phyloP scores from a whole-genome alignment of 2,329 filamentous ascomycete genomes.

The Torrubiellomyces zombiae region DNA sequence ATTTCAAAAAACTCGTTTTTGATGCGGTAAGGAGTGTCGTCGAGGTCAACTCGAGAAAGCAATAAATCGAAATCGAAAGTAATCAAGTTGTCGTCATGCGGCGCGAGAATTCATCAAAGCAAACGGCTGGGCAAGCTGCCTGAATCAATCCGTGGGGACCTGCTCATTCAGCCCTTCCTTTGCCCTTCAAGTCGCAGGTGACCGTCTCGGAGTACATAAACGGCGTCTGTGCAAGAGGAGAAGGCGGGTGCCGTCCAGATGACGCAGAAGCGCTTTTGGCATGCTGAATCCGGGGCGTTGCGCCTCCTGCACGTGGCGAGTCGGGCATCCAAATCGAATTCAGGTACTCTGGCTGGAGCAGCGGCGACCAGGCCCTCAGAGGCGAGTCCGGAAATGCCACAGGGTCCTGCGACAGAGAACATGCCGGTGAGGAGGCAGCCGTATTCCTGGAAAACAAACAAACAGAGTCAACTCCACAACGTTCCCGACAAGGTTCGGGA shows the following conservation, averaged over 20 bases:
- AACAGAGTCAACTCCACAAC: slow-evolving; percentile 36
- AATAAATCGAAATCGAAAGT: too few species aligned
- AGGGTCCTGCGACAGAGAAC: slow-evolving; percentile 26
- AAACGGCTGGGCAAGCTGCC: too few species aligned
- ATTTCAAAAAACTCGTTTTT: slow-evolving; percentile 5
- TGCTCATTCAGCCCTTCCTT: too few species aligned
- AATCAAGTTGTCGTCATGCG: too few species aligned
- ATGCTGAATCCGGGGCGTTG: slow-evolving; percentile 18
- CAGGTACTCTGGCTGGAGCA: slow-evolving; percentile 24
- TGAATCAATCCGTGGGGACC: slow-evolving; percentile 2
- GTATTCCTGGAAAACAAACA: slow-evolving; percentile 29
- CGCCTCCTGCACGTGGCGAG: slow-evolving; percentile 21
- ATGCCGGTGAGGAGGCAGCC: slow-evolving; percentile 26
- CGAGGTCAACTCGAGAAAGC: slow-evolving; percentile 15
- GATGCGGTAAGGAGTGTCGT: slow-evolving; percentile 13
- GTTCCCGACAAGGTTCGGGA: slow-evolving; percentile 16
- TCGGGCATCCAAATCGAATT: slow-evolving; percentile 28
- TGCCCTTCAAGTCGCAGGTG: too few species aligned
- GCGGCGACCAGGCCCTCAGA: slow-evolving; percentile 26
- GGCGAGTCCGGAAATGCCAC: slow-evolving; percentile 18
- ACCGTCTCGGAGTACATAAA: too few species aligned
- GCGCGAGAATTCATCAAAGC: too few species aligned
- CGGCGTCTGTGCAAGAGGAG: slow-evolving; percentile 17
- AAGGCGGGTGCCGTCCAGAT: slow-evolving; percentile 17
- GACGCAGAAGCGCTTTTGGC: slow-evolving; percentile 19